Evolutionary conservation across 805 yeast genomes (phyloP), one percentile per base, ranked within the genome.

Genomic region (Saturnispora hagleri): DNA sequence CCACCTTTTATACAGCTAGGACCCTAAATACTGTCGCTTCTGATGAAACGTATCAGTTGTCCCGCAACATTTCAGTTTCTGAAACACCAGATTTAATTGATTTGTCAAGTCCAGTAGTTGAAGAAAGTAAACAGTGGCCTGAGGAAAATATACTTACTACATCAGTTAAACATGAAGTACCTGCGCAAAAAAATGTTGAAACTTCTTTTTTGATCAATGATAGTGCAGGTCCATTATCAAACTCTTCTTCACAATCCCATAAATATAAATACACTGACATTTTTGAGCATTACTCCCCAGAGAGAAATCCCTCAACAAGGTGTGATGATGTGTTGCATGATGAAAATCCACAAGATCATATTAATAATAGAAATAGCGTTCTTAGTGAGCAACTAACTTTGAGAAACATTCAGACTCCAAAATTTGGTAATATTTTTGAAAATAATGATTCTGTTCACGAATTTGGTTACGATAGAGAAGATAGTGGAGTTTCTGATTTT

Each of bases 31-130:
- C 69, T 4, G 52, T 56, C 36, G 62, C 59, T 26, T 56, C 60
- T 24, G 46, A 55, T 35, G 48, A 52, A 34, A 48, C 54, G 1
- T 44, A 48, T 27, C 48, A 50, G 22, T 15, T 31, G 9, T 44
- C 52, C 6, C 28, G 13, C 22, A 12, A 50, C 33, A 17, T 50
- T 13, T 20, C 18, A 10, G 31, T 26, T 8, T 15, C 41, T 10
- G 48, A 43, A 44, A 58, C 58, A 36, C 62, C 62, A 3, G 69
- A 65, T 50, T 53, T 66, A 20, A 65, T 66, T 33, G 64, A 66
- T 50, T 56, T 66, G 22, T 47, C 62, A 8, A 63, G 67, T 34
- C 66, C 69, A 17, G 42, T 38, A n/a, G 6, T 17, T 10, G 26
- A 38, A 18, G 3, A 51, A 58, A 26, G 50, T 42, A 3, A 27